Conservation (phyloP, 2,329 filamentous ascomycete genomes). For the Harringtonia lauricola region DNA sequence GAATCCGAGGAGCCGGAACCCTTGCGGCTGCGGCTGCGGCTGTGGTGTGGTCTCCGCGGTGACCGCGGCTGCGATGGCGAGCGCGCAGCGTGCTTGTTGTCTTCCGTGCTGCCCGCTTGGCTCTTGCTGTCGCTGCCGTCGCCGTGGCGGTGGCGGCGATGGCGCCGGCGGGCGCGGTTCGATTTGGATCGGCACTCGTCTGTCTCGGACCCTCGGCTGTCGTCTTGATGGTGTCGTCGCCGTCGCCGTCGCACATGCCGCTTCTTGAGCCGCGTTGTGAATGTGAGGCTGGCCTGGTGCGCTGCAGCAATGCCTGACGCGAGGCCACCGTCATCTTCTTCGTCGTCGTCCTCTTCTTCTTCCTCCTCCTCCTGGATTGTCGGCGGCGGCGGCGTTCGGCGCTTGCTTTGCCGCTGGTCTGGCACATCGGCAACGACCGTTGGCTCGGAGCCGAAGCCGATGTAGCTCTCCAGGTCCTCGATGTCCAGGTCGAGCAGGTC, state of each 20-base stretch:
- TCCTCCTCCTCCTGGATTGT: slow-evolving; percentile 16
- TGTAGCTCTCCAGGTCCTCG: slow-evolving; percentile 24
- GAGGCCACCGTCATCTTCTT: slow-evolving; percentile 19
- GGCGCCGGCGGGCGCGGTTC: slow-evolving; percentile 14
- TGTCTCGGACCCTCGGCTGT: slow-evolving; percentile 15
- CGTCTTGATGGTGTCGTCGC: slow-evolving; percentile 20
- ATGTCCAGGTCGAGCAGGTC: slow-evolving; percentile 33
- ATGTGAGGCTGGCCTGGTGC: slow-evolving; percentile 22
- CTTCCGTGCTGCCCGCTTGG: slow-evolving; percentile 4
- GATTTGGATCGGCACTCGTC: slow-evolving; percentile 11
- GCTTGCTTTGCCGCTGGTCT: background rate
- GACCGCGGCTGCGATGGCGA: slow-evolving; percentile 3
- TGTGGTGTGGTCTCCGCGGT: slow-evolving; percentile 2
- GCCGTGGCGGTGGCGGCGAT: slow-evolving; percentile 11
- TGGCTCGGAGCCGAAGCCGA: slow-evolving; percentile 7
- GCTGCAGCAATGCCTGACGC: slow-evolving; percentile 23
- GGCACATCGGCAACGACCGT: background rate
- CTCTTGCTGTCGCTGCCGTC: slow-evolving; percentile 11
- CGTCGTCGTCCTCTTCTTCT: slow-evolving; percentile 8
- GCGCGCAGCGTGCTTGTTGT: slow-evolving; percentile 2
- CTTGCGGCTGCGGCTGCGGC: slow-evolving; percentile 8
- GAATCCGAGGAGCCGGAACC: background rate
- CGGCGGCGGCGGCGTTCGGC: slow-evolving; percentile 5
- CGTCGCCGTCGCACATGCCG: slow-evolving; percentile 30
- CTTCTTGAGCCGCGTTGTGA: slow-evolving; percentile 37